Conservation (phyloP, 768 basidiomycete species). For the Suillus discolor region DNA sequence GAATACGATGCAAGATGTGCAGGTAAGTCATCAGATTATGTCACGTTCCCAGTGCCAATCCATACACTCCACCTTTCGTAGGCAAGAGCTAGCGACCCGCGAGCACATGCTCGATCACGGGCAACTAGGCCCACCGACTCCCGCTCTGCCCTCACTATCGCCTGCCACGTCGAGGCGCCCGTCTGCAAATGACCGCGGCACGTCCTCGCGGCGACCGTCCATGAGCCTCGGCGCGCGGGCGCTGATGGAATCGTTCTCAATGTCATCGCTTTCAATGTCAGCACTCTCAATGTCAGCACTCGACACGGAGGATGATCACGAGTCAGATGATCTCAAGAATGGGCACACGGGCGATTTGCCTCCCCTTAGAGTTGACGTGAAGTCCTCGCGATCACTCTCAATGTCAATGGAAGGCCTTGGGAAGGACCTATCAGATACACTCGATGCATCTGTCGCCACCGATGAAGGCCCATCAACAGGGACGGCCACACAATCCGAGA, state of each 20-base stretch:
- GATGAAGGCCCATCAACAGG: not conserved
- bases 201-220: slow-evolving; percentile 24
- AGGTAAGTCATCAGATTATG: slow-evolving; percentile 45
- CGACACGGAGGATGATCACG: slow-evolving; percentile 46
- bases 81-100: slow-evolving; percentile 84
- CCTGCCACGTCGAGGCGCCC: slow-evolving; percentile 51
- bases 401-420: slow-evolving; percentile 36
- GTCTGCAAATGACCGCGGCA: slow-evolving; percentile 29
- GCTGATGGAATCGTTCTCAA: slow-evolving; percentile 45
- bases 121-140: slow-evolving; percentile 71
- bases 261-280: slow-evolving; percentile 57
- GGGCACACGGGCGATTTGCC: not conserved
- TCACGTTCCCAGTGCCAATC: not conserved
- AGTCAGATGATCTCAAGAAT: slow-evolving; percentile 23
- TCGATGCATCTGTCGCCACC: slow-evolving; percentile 22
- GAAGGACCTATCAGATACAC: slow-evolving; percentile 32
- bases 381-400: slow-evolving; percentile 16
- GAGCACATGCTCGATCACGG: slow-evolving; percentile 95
- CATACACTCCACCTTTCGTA: slow-evolving; percentile 24
- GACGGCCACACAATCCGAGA: slow-evolving; percentile 8
- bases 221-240: slow-evolving; percentile 31
- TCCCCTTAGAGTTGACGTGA: slow-evolving; percentile 14
- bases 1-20: slow-evolving; percentile 93
- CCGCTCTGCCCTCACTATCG: slow-evolving; percentile 44
- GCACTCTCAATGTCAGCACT: slow-evolving; percentile 59